Conservation (phyloP, 352 stramenopile species). For the Phytophthora sp. region DNA sequence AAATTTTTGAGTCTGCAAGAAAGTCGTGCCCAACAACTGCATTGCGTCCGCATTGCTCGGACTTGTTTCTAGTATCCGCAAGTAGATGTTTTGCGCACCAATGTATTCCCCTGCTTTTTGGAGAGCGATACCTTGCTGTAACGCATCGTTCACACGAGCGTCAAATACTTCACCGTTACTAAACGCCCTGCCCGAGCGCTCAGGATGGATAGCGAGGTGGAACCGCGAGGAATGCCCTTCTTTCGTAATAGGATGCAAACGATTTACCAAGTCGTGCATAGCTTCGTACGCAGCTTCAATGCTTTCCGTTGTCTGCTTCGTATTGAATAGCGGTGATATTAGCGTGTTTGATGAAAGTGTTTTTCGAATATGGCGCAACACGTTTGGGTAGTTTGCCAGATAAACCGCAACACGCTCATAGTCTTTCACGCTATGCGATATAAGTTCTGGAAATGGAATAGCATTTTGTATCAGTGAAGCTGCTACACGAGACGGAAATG, state of each 20-base stretch:
- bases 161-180: background rate
- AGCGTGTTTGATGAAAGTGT: conserved; percentile 41
- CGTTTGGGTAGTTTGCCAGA: conserved; percentile 32
- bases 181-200: conserved; percentile 3
- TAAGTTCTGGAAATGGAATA: conserved; percentile 37
- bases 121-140: conserved; percentile 31
- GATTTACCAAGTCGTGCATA: conserved; percentile 64
- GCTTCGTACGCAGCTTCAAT: conserved; percentile 77
- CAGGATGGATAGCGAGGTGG: conserved; percentile 55
- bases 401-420: conserved; percentile 71
- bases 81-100: conserved; percentile 45
- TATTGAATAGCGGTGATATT: conserved; percentile 79
- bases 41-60: conserved; percentile 41
- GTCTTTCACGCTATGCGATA: conserved; percentile 63
- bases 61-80: conserved; percentile 36
- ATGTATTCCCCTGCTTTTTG: conserved; percentile 35
- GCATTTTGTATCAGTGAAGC: conserved; percentile 58
- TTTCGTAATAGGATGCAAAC: conserved; percentile 18
- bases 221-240: conserved; percentile 6
- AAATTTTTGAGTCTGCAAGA: conserved; percentile 27
- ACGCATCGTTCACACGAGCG: conserved; percentile 7
- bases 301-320: conserved; percentile 45
- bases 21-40: conserved; percentile 54
- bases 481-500: conserved; percentile 78
- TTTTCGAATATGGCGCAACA: conserved; percentile 34